phyloP scores from a whole-genome alignment of 2,329 filamentous ascomycete genomes.

The Pseudogymnoascus sp. region DNA sequence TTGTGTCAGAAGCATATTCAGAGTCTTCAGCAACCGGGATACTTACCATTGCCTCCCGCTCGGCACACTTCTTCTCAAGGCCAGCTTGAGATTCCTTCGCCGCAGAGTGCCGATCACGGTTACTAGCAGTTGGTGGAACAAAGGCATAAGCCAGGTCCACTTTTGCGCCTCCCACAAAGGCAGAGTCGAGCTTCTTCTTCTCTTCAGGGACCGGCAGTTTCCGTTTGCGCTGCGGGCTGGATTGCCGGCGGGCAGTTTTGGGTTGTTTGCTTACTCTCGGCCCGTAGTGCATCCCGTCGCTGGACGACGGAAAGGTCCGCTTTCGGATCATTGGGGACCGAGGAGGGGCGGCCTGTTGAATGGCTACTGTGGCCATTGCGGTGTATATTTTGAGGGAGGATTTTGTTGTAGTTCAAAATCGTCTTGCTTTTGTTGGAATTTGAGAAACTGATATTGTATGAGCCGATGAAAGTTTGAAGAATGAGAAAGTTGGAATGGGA shows the following conservation, averaged over 20 bases:
- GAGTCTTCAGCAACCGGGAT: background rate
- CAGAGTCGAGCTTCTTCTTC: slow-evolving; percentile 3
- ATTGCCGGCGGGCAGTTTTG: background rate
- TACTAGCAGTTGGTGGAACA: background rate
- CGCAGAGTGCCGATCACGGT: background rate
- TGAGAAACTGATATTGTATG: background rate
- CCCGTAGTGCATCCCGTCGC: background rate
- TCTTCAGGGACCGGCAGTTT: background rate
- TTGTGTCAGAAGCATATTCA: background rate
- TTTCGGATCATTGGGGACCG: slow-evolving; percentile 20
- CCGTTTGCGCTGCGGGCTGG: background rate
- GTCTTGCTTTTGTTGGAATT: background rate
- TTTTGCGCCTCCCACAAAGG: background rate
- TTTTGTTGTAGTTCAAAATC: background rate
- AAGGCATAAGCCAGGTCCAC: background rate
- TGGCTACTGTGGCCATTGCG: slow-evolving; percentile 12
- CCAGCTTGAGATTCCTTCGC: background rate
- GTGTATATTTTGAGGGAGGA: background rate
- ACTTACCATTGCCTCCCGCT: background rate
- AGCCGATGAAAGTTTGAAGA: background rate
- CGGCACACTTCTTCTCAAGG: slow-evolving; percentile 1
- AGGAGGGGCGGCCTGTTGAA: slow-evolving; percentile 24
- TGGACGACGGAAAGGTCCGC: background rate
- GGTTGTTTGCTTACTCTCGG: background rate
- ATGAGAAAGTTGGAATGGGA: background rate